Conservation (phyloP, 1,284 basidiomycete species). For the Microbotryum scabiosae region DNA sequence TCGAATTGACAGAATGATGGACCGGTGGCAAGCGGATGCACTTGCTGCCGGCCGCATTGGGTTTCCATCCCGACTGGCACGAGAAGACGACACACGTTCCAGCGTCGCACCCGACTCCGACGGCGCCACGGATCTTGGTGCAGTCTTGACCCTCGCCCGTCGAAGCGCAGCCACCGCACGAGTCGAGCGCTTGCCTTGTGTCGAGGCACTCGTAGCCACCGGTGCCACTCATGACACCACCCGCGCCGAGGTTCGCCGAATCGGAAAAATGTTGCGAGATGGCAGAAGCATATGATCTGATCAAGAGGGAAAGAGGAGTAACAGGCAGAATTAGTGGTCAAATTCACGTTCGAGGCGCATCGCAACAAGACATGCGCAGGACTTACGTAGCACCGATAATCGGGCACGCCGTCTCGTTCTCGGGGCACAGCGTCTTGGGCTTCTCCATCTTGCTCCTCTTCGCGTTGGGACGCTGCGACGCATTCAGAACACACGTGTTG, state of each 20-base stretch:
- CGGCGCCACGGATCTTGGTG: constrained; percentile 53
- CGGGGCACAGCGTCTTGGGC: constrained; percentile 2
- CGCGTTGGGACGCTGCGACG: constrained; percentile 6
- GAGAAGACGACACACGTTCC: constrained; percentile 31
- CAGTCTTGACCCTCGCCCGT: constrained; percentile 59
- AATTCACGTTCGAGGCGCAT: too few relatives aligned
- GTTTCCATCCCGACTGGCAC: constrained; percentile 34
- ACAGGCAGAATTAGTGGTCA: too few relatives aligned
- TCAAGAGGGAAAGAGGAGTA: too few relatives aligned
- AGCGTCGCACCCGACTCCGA: constrained; percentile 49
- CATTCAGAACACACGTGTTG: constrained; percentile 1
- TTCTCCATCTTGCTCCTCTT: constrained; percentile 16
- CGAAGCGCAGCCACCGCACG: constrained; percentile 61
- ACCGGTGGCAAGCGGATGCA: not conserved
- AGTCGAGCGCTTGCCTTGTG: constrained; percentile 38
- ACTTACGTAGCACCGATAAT: constrained; percentile 16
- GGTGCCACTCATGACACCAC: too few relatives aligned
- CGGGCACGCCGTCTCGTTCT: constrained; percentile 3
- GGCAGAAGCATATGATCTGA: constrained; percentile 17
- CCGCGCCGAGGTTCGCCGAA: constrained; percentile 6
- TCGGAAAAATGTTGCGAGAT: constrained; percentile 19
- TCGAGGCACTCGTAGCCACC: constrained; percentile 42
- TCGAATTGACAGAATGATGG: constrained; percentile 1
- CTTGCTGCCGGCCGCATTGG: not conserved
- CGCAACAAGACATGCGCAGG: too few relatives aligned